Evolutionary conservation across 805 yeast species (phyloP).

Genomic region (Metschnikowia cubensis): DNA sequence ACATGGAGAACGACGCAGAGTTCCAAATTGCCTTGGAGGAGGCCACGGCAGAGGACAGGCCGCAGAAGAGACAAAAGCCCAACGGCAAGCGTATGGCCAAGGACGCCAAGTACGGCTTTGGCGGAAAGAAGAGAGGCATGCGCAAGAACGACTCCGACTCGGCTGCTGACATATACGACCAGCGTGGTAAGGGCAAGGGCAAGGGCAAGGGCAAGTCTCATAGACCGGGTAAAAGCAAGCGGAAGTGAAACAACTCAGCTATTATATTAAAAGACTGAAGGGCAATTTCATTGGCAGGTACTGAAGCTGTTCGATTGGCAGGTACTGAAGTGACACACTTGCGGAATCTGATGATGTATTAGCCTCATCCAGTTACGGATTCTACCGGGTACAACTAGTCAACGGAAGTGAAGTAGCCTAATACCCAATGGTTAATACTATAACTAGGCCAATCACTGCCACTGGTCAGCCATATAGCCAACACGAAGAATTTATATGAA

Average conservation of each 20-base stretch:
- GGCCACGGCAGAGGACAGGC: constrained; percentile 58
- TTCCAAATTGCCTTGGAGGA: constrained; percentile 93
- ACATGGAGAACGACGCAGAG: constrained; percentile 61
- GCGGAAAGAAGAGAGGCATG: constrained; percentile 73
- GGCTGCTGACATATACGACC: constrained; percentile 51
- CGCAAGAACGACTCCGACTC: constrained; percentile 72
- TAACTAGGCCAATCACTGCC: no score
- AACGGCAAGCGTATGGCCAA: constrained; percentile 67
- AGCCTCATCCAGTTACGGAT: no score
- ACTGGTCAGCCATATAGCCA: no score
- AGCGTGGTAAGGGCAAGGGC: constrained; percentile 14
- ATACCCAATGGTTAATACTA: no score
- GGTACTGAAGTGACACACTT: no score
- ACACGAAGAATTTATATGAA: no score
- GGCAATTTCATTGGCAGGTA: no score
- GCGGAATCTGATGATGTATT: no score
- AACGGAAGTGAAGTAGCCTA: no score
- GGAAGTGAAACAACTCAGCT: constrained; percentile 10
- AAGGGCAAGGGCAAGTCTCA: constrained; percentile 16
- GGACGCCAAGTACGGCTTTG: constrained; percentile 68
- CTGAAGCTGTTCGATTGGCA: no score
- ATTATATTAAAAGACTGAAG: no score
- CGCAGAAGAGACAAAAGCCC: constrained; percentile 51
- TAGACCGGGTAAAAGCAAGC: constrained; percentile 44
- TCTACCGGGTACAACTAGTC: no score